Conservation (phyloP, 176 grass and related monocot genomes). For the Puya raimondii region DNA sequence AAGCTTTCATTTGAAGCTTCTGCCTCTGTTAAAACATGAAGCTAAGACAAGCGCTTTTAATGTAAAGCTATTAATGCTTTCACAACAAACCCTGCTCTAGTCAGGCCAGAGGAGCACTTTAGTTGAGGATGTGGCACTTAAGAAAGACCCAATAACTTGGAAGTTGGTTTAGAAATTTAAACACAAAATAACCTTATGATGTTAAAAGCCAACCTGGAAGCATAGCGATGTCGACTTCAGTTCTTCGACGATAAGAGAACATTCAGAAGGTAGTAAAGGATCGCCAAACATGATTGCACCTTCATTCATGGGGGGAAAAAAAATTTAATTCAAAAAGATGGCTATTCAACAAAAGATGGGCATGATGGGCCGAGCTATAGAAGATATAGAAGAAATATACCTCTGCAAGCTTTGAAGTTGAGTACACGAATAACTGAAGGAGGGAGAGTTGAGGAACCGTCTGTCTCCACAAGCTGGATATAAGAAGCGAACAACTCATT, state of each 20-base stretch:
- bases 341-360: neutral
- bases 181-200: neutral
- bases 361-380: neutral
- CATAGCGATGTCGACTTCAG: constrained; percentile 84
- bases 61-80: too few relatives aligned
- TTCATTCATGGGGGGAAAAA: constrained; percentile 22
- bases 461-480: constrained; percentile 70
- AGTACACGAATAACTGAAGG: constrained; percentile 76
- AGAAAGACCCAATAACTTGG: neutral
- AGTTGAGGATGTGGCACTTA: neutral
- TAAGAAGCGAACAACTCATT: neutral
- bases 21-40: too few relatives aligned
- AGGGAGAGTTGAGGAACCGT: constrained; percentile 65
- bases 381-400: constrained; percentile 18
- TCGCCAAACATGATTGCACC: constrained; percentile 99
- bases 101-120: neutral
- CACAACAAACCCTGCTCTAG: too few relatives aligned
- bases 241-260: constrained; percentile 85
- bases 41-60: too few relatives aligned
- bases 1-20: too few relatives aligned
- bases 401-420: constrained; percentile 95
- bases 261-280: constrained; percentile 70
- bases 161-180: neutral
- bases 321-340: neutral
- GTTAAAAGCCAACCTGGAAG: constrained; percentile 52